Evolutionary conservation across 2,329 filamentous ascomycete genomes (phyloP), one percentile per base, ranked within the genome.

Genomic region (Arthroderma uncinatum): DNA sequence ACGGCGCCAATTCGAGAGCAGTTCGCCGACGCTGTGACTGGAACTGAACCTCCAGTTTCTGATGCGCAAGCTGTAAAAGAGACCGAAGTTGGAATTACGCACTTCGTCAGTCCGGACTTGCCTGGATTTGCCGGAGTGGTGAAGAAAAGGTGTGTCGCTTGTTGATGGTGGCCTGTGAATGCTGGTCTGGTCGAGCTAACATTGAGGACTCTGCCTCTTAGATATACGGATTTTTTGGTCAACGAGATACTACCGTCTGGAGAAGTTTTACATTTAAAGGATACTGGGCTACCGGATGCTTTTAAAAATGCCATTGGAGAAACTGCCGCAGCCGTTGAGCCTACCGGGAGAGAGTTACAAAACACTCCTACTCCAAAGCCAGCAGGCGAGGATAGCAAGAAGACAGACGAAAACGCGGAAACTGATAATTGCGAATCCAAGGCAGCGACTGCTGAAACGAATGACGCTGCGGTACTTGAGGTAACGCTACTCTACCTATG

Each of bases 161-260:
- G 30, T 28, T 23, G 19, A 53, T 34, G 7, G 28, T 28, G 10
- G 23, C 40, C 37, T 14, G 33, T 14, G 6, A 19, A n/a, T 47
- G 23, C 9, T 4, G 19, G 39, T 8, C 1, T 1, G 42, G n/a
- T 25, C 14, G 23, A 5, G 54, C 57, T 62, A 54, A 60, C 54
- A 44, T 6, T n/a, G n/a, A n/a, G n/a, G 16, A 30, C 14, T 40
- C 14, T 33, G 9, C 44, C 7, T 21, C n/a, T 53, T 57, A 82
- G 89, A 63, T 96, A 91, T 71, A 92, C 90, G 2, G 91, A 96
- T 70, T 96, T 96, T 65, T 77, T 93, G 64, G 91, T 96, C 64
- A 91, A 95, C 67, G 91, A 96, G 71, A 92, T 96, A 61, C 75
- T 81, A 19, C 83, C 84, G 30, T 81, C 86, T 66, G 90, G 90